Evolutionary conservation across 2,329 filamentous ascomycete genomes (phyloP).

Genomic region (Hypoxylon sp.): DNA sequence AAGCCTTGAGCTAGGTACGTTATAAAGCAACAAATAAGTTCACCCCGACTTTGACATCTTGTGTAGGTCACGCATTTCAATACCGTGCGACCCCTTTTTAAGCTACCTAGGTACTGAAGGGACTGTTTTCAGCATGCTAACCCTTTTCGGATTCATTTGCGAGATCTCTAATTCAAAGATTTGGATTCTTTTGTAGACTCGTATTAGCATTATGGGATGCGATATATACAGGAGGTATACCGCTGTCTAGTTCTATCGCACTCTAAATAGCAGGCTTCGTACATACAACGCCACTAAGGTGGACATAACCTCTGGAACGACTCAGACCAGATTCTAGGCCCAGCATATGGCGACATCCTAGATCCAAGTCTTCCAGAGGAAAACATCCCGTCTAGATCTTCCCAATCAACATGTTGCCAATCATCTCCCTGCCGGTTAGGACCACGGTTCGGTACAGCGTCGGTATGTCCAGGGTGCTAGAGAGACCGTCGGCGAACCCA

Average conservation of each 20-base stretch:
- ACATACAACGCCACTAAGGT: not conserved
- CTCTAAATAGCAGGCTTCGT: conserved; percentile 22
- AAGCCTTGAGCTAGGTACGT: not conserved
- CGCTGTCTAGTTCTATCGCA: conserved; percentile 26
- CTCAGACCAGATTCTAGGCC: not conserved
- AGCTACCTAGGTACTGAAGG: not conserved
- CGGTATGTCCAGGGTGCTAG: conserved; percentile 85
- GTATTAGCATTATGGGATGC: conserved; percentile 31
- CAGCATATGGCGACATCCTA: not conserved
- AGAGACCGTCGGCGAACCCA: conserved; percentile 84
- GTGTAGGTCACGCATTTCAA: not conserved
- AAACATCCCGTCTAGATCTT: conserved; percentile 71
- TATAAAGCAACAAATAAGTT: not conserved
- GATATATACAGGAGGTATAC: conserved; percentile 11
- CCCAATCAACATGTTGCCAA: conserved; percentile 75
- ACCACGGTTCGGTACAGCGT: conserved; percentile 84
- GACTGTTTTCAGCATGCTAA: not conserved
- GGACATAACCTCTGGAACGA: not conserved
- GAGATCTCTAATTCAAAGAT: not conserved
- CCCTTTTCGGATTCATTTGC: not conserved
- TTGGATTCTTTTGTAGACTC: not conserved
- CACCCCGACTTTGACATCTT: not conserved
- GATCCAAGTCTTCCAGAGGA: not conserved
- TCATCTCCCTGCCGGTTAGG: conserved; percentile 82
- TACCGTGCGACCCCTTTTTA: not conserved